phyloP scores from a whole-genome alignment of 441 rosid genomes.

The Kokia cookei region DNA sequence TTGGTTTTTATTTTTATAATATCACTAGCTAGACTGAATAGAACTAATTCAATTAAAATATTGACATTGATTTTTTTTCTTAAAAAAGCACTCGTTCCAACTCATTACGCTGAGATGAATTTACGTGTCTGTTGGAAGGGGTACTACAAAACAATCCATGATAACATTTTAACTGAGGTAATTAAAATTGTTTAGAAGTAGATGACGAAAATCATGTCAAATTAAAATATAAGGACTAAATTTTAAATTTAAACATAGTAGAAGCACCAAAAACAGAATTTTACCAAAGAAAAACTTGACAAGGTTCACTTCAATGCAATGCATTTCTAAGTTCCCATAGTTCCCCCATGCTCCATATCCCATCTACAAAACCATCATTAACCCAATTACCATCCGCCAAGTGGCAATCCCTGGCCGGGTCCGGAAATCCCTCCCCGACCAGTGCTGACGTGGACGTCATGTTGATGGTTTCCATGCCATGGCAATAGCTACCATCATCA shows the following conservation, averaged over 20 bases:
- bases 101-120: too few species aligned
- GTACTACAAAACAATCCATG: too few species aligned
- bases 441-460: conserved; percentile 5
- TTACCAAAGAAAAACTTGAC: neutral
- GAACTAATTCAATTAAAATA: too few species aligned
- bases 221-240: neutral
- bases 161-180: too few species aligned
- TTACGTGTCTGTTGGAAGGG: too few species aligned
- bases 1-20: too few species aligned
- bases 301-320: neutral
- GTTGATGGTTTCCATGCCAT: conserved; percentile 21
- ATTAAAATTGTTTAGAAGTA: too few species aligned
- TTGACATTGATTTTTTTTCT: too few species aligned
- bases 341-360: conserved; percentile 4
- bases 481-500: neutral
- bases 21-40: too few species aligned
- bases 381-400: conserved; percentile 21
- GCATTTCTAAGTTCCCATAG: neutral
- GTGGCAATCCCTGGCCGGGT: conserved; percentile 7
- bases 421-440: conserved; percentile 4
- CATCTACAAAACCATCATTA: conserved; percentile 25
- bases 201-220: neutral
- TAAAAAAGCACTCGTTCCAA: too few species aligned
- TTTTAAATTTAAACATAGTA: neutral
- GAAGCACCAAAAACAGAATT: neutral